These are phyloP conservation scores for Zalaria sp. DNA, from an alignment of 2,329 filamentous ascomycete species.

Conservation along the genomic window DNA sequence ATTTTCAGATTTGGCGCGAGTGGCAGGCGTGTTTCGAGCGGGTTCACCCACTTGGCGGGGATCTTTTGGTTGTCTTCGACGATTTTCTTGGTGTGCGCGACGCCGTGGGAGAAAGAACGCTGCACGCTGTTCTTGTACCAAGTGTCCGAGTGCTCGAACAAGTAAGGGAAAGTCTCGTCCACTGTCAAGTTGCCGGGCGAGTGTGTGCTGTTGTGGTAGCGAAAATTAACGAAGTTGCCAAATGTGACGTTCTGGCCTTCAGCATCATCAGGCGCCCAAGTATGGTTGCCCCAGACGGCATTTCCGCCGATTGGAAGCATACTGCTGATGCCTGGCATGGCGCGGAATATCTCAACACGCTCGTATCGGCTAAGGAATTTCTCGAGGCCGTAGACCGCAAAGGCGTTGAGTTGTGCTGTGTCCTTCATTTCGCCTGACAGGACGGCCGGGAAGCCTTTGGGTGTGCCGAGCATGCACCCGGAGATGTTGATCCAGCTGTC, in stretches of 20 bases:
- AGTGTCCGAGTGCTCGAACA: conserved; percentile 62
- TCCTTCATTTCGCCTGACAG: conserved; percentile 97
- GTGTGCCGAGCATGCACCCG: conserved; percentile 90
- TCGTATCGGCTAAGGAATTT: conserved; percentile 88
- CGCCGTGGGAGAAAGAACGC: conserved; percentile 70
- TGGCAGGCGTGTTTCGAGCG: conserved; percentile 75
- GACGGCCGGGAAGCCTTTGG: conserved; percentile 81
- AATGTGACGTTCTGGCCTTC: conserved; percentile 60
- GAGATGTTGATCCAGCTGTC: conserved; percentile 98
- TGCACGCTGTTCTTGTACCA: conserved; percentile 72
- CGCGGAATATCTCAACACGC: conserved; percentile 82
- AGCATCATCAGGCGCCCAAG: conserved; percentile 76
- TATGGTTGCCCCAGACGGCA: conserved; percentile 82
- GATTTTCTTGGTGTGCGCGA: conserved; percentile 65
- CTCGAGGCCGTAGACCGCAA: conserved; percentile 92
- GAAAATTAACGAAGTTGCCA: conserved; percentile 78
- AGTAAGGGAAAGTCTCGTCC: conserved; percentile 58
- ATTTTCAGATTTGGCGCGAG: conserved; percentile 82
- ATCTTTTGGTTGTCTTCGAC: conserved; percentile 51
- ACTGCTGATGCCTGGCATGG: conserved; percentile 90
- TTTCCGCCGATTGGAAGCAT: conserved; percentile 94
- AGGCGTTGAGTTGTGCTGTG: conserved; percentile 88
- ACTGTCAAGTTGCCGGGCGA: conserved; percentile 59
- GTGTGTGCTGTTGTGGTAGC: conserved; percentile 43
- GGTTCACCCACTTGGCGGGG: conserved; percentile 81